Evolutionary conservation across 257 asterid species (phyloP).

Genomic region (Jacaranda mimosifolia): DNA sequence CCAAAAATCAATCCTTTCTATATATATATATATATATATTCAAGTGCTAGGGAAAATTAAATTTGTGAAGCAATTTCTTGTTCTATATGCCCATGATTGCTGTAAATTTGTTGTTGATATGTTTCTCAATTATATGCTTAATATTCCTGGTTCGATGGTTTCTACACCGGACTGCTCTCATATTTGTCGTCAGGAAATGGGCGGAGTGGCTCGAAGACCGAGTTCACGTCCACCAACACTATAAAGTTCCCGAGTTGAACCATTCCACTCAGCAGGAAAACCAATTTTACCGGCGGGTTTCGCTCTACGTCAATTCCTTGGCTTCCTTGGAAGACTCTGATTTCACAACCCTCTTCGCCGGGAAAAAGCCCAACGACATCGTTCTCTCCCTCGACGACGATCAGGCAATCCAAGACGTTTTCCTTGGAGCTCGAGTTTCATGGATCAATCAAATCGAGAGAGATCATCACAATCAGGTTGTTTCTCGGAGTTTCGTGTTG

Average conservation of each 20-base stretch:
- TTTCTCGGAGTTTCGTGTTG: conserved; percentile 50
- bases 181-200: conserved; percentile 57
- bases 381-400: conserved; percentile 53
- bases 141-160: conserved; percentile 55
- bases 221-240: conserved; percentile 73
- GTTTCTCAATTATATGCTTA: conserved; percentile 31
- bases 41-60: neutral
- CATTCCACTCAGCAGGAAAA: conserved; percentile 64
- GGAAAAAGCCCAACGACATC: conserved; percentile 59
- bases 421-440: conserved; percentile 66
- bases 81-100: conserved; percentile 42
- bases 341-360: conserved; percentile 65
- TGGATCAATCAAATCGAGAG: conserved; percentile 52
- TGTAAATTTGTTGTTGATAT: conserved; percentile 34
- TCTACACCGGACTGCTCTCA: conserved; percentile 74
- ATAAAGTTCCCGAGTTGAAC: conserved; percentile 66
- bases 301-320: conserved; percentile 59
- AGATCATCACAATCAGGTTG: conserved; percentile 35
- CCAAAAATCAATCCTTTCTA: no score
- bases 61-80: neutral
- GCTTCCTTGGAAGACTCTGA: conserved; percentile 68
- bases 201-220: conserved; percentile 62
- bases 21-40: neutral
- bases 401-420: conserved; percentile 56
- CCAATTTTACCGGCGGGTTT: conserved; percentile 56